phyloP scores from a whole-genome alignment of 2,329 filamentous ascomycete species.

The Nannizzia gypsea region DNA sequence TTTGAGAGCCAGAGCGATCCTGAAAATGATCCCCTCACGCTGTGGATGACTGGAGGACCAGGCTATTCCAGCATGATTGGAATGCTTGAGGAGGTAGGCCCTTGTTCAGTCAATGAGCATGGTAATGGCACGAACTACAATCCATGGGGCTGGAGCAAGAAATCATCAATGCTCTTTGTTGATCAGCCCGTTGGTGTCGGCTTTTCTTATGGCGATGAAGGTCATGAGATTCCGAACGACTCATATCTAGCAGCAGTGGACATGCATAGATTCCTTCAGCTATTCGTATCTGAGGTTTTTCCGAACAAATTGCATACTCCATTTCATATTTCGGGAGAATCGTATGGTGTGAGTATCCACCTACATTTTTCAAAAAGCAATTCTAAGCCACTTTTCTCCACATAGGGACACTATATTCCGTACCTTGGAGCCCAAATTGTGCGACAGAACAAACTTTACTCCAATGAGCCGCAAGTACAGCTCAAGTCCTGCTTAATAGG shows the following conservation, averaged over 20 bases:
- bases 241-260: slow-evolving; percentile 36
- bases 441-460: background rate
- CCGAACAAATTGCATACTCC: slow-evolving; percentile 30
- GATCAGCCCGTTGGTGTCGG: slow-evolving; percentile 31
- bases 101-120: slow-evolving; percentile 18
- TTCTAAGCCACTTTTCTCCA: background rate
- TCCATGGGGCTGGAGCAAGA: slow-evolving; percentile 18
- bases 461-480: background rate
- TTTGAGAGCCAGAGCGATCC: slow-evolving; percentile 31
- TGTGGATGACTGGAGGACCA: slow-evolving; percentile 35
- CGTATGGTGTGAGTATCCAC: slow-evolving; percentile 30
- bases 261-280: slow-evolving; percentile 38
- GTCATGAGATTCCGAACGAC: slow-evolving; percentile 23
- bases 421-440: background rate
- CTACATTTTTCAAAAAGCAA: slow-evolving; percentile 12
- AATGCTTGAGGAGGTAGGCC: slow-evolving; percentile 27
- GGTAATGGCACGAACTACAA: slow-evolving; percentile 15
- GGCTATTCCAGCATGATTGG: slow-evolving; percentile 28
- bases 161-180: slow-evolving; percentile 19
- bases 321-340: slow-evolving; percentile 39
- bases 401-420: slow-evolving; percentile 1
- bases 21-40: slow-evolving; percentile 26
- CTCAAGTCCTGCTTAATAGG: slow-evolving; percentile 35
- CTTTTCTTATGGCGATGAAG: slow-evolving; percentile 27
- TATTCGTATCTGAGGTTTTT: slow-evolving; percentile 36